Base-by-base conservation (phyloP, 2,329 filamentous ascomycete species). In the Aaosphaeria arxii region DNA sequence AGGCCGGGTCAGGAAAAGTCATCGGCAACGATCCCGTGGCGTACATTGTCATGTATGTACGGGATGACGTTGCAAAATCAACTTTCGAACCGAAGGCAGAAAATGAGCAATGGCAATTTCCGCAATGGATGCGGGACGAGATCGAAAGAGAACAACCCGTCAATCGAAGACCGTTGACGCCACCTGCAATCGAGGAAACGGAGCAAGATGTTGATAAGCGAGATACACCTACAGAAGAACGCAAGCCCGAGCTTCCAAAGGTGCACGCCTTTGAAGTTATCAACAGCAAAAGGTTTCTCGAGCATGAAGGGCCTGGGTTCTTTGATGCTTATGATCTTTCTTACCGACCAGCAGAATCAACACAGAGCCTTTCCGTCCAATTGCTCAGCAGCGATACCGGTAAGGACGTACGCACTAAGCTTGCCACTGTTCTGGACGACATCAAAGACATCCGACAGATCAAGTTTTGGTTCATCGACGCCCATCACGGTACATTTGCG, bases 41-140 rank as follows among this genome's bases (percentile, higher is more conserved):
- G 17, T 81, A 83, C 52, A 71, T 81, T 47, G 78, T 70, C 11
- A 73, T 82, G 64, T 84, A 84, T 55, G 70, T 83, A 17, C 79
- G 79, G 41, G 71, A 74, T 31, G 77, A 80, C 54, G 61, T 76
- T 33, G 62, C 74, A 2, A 51, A 62, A 1, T 48, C 56, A 4
- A 56, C 62, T 1, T 69, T 73, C 49, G 66, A 74, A 4, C 70
- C 72, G 36, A 57, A 75, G 11, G 66, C 73, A 17, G 72, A 73
- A 5, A 75, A 74, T 39, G 74, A 73, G 48, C 56, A 51, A 13
- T 82, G 78, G 77, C 59, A 75, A 9, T 69, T 75, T 5, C 66
- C 77, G 0, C 56, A 69, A 3, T 70, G 72, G 63, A 54, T 79
- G 11, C 49, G 50, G 7, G 49, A 47, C 11, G 62, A 70, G 29